phyloP scores from a whole-genome alignment of 2,329 filamentous ascomycete genomes.

The Colletotrichum lupini region DNA sequence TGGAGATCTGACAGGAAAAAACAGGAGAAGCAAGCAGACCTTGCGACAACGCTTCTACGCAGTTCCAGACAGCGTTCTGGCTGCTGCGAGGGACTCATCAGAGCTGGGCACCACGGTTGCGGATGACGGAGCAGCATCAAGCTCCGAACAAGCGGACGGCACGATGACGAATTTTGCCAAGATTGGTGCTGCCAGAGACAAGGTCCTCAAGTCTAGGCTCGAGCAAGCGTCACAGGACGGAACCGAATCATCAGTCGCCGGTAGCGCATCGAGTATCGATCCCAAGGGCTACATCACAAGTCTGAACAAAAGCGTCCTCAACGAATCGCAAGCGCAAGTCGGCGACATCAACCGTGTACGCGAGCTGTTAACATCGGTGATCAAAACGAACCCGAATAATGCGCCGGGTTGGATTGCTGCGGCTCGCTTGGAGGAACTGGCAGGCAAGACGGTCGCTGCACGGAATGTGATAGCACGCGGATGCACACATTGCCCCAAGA shows the following conservation, averaged over 20 bases:
- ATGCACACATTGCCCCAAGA: constrained; percentile 91
- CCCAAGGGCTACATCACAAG: constrained; percentile 96
- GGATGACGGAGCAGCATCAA: constrained; percentile 75
- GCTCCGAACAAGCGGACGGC: constrained; percentile 72
- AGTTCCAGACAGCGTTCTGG: constrained; percentile 94
- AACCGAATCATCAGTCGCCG: constrained; percentile 74
- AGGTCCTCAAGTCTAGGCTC: constrained; percentile 92
- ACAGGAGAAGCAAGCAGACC: constrained; percentile 85
- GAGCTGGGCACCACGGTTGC: constrained; percentile 91
- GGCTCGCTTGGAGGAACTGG: constrained; percentile 89
- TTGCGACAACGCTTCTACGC: constrained; percentile 90
- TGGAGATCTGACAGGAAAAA: constrained; percentile 95
- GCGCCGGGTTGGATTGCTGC: constrained; percentile 96
- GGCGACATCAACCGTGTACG: constrained; percentile 96
- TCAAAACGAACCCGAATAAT: constrained; percentile 96
- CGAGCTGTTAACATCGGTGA: constrained; percentile 93
- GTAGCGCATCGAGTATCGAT: constrained; percentile 91
- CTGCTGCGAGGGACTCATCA: constrained; percentile 81
- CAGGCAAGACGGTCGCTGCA: constrained; percentile 90
- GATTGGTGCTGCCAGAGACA: constrained; percentile 95
- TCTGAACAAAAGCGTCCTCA: constrained; percentile 82
- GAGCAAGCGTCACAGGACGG: constrained; percentile 86
- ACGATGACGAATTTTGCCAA: constrained; percentile 98
- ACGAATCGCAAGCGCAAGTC: constrained; percentile 83
- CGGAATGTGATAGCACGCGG: constrained; percentile 89